Evolutionary conservation across 192 early-diverging fungal species (phyloP).

Genomic region (Coemansia nantahalensis): DNA sequence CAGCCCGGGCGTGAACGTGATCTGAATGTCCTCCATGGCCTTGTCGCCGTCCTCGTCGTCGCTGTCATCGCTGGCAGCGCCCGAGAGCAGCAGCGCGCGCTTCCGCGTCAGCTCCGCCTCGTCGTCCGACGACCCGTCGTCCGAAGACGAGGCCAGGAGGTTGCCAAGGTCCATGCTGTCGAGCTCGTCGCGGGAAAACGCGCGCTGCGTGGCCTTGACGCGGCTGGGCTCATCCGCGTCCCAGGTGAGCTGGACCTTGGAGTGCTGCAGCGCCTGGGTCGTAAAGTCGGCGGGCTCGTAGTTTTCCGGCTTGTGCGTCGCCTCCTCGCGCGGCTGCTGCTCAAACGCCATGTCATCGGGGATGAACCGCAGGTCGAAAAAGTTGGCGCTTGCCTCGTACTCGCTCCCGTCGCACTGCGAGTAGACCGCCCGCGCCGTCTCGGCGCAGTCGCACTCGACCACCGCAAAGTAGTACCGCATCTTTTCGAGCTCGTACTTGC

Average conservation of each 20-base stretch:
- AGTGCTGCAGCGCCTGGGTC: slow-evolving; percentile 84
- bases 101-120: slow-evolving; percentile 43
- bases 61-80: slow-evolving; percentile 22
- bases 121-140: slow-evolving; percentile 57
- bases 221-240: slow-evolving; percentile 91
- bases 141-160: slow-evolving; percentile 75
- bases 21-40: slow-evolving; percentile 79
- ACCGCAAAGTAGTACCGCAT: slow-evolving; percentile 92
- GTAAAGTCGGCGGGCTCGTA: slow-evolving; percentile 70
- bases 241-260: slow-evolving; percentile 94
- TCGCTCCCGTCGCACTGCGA: slow-evolving; percentile 87
- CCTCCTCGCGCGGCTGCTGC: slow-evolving; percentile 64
- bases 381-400: slow-evolving; percentile 86
- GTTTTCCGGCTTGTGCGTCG: slow-evolving; percentile 60
- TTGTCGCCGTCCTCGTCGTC: slow-evolving; percentile 42
- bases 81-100: slow-evolving; percentile 37
- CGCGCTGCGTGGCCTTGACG: slow-evolving; percentile 70
- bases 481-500: slow-evolving; percentile 90
- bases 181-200: slow-evolving; percentile 85
- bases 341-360: slow-evolving; percentile 89
- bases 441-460: slow-evolving; percentile 85
- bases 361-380: slow-evolving; percentile 92
- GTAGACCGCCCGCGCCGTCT: slow-evolving; percentile 79
- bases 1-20: slow-evolving; percentile 92
- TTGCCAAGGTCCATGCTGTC: slow-evolving; percentile 89